Evolutionary conservation across 2,329 filamentous ascomycete genomes (phyloP).

Genomic region (Orbilia brochopaga): DNA sequence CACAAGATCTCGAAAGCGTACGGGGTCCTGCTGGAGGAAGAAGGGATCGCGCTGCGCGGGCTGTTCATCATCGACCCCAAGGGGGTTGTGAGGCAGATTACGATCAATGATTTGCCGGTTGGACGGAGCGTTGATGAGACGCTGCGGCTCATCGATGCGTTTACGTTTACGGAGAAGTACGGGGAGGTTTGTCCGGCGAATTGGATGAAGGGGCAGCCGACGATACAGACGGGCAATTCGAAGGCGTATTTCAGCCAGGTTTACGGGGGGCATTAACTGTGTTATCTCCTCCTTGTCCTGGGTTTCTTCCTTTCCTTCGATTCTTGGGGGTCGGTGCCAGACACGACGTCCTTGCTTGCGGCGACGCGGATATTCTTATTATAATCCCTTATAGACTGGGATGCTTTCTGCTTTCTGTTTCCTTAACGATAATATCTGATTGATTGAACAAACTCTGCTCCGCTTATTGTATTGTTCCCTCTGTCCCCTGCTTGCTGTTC

Average conservation of each 20-base stretch:
- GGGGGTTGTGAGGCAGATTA: constrained; percentile 67
- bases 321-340: too few relatives aligned
- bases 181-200: constrained; percentile 62
- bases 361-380: too few relatives aligned
- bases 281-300: neutral
- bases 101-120: constrained; percentile 70
- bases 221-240: constrained; percentile 63
- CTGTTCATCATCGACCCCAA: constrained; percentile 72
- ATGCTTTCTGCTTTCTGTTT: too few relatives aligned
- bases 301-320: too few relatives aligned
- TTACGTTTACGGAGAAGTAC: constrained; percentile 60
- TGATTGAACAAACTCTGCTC: too few relatives aligned
- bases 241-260: constrained; percentile 61
- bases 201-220: constrained; percentile 62
- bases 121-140: constrained; percentile 70
- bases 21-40: constrained; percentile 69
- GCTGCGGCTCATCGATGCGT: constrained; percentile 64
- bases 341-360: too few relatives aligned
- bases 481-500: too few relatives aligned
- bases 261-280: constrained; percentile 50
- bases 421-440: too few relatives aligned
- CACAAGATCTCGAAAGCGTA: constrained; percentile 68
- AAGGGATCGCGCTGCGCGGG: constrained; percentile 68
- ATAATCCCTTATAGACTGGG: too few relatives aligned
- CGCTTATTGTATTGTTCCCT: too few relatives aligned